Evolutionary conservation across 2,329 filamentous ascomycete genomes (phyloP).

Genomic region (Lecanicillium sp.): DNA sequence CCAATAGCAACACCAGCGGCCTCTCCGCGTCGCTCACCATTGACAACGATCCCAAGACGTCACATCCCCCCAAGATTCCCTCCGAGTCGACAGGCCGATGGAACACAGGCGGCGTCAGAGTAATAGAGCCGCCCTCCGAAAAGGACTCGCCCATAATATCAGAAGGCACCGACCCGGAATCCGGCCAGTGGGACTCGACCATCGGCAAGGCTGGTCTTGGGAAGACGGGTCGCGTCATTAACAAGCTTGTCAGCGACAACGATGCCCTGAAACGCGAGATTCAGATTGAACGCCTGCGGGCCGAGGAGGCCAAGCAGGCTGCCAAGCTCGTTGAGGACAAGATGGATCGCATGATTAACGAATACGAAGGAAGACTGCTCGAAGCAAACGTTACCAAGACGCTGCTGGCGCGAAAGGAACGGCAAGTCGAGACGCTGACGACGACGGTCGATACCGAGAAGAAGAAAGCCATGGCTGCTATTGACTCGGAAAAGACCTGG

Average conservation of each 20-base stretch:
- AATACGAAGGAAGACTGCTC: slow-evolving; percentile 62
- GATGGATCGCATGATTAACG: slow-evolving; percentile 58
- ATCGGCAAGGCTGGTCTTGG: slow-evolving; percentile 63
- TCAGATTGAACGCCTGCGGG: slow-evolving; percentile 54
- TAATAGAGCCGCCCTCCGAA: slow-evolving; percentile 21
- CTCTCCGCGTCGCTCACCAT: slow-evolving; percentile 30
- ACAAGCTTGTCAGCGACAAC: slow-evolving; percentile 73
- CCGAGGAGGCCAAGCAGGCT: slow-evolving; percentile 64
- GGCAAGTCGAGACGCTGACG: slow-evolving; percentile 64
- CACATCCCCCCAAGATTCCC: slow-evolving; percentile 1
- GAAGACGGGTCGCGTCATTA: slow-evolving; percentile 73
- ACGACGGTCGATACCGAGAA: slow-evolving; percentile 57
- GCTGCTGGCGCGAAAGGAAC: slow-evolving; percentile 62
- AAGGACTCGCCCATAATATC: slow-evolving; percentile 18
- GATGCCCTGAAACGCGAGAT: slow-evolving; percentile 69
- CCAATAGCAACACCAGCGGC: slow-evolving; percentile 45
- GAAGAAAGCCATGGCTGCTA: slow-evolving; percentile 50
- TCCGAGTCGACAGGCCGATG: slow-evolving; percentile 22
- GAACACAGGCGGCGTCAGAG: slow-evolving; percentile 21
- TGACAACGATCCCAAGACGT: slow-evolving; percentile 29
- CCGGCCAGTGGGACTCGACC: slow-evolving; percentile 53
- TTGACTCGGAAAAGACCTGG: slow-evolving; percentile 53
- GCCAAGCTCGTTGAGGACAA: slow-evolving; percentile 62
- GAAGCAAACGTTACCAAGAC: slow-evolving; percentile 66
- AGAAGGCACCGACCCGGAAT: slow-evolving; percentile 26